Percentiles rank a stretch among this genome's conserved stretches.
These are phyloP conservation scores for Fusarium burgessii DNA, from an alignment of 2,329 filamentous ascomycete genomes.

Conservation along the genomic window DNA sequence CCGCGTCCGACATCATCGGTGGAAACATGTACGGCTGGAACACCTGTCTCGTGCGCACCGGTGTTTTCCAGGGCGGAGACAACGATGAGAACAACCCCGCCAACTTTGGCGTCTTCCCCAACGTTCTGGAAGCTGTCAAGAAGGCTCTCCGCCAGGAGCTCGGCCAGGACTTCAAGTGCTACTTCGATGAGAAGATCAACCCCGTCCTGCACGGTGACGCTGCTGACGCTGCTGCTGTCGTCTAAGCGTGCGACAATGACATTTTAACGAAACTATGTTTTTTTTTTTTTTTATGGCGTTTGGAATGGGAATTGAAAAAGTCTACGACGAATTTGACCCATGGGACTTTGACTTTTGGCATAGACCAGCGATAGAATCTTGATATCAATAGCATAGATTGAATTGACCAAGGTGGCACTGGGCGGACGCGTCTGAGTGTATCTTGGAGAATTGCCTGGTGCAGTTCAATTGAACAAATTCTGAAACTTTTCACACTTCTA, in stretches of 20 bases:
- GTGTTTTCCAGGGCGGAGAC: conserved; percentile 81
- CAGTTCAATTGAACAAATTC: conserved; percentile 42
- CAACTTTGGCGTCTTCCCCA: conserved; percentile 80
- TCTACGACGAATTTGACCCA: conserved; percentile 31
- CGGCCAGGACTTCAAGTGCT: conserved; percentile 79
- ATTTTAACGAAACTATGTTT: conserved; percentile 16
- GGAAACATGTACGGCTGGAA: conserved; percentile 88
- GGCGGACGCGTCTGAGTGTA: background rate
- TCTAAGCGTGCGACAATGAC: conserved; percentile 19
- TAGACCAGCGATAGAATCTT: conserved; percentile 43
- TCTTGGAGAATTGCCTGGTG: conserved; percentile 35
- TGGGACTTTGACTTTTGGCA: conserved; percentile 28
- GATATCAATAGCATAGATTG: conserved; percentile 43
- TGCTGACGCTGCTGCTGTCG: conserved; percentile 42
- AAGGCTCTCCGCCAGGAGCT: conserved; percentile 74
- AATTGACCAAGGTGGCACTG: background rate
- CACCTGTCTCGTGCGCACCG: conserved; percentile 81
- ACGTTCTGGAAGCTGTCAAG: conserved; percentile 77
- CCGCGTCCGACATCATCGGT: conserved; percentile 60
- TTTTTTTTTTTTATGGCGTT: conserved; percentile 23
- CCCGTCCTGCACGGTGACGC: conserved; percentile 66
- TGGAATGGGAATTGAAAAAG: conserved; percentile 25
- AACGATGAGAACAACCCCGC: conserved; percentile 83
- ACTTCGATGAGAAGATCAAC: conserved; percentile 79
- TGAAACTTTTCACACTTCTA: background rate